A percentile compares a stretch with the other conserved stretches of the same genome.
These are phyloP conservation scores for Tetradesmus obliquus DNA, from an alignment of 139 green algal species.

Conservation along the genomic window DNA sequence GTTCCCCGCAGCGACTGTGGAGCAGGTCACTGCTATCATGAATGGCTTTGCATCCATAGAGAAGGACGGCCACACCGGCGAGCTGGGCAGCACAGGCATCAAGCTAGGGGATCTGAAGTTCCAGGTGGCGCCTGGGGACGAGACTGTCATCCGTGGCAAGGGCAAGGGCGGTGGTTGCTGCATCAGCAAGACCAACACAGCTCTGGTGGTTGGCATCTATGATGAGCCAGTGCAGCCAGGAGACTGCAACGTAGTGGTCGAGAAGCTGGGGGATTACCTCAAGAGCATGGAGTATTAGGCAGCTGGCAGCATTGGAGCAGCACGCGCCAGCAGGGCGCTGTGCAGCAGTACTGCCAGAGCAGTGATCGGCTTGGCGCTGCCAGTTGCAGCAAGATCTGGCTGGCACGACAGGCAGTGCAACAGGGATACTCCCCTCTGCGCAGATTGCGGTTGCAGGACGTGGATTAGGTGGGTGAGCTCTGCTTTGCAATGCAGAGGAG, in stretches of 20 bases:
- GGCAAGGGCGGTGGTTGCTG: constrained; percentile 70
- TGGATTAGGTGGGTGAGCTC: background rate
- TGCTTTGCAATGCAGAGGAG: background rate
- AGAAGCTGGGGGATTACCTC: constrained; percentile 83
- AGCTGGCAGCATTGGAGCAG: background rate
- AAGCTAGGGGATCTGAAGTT: constrained; percentile 69
- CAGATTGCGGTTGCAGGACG: background rate
- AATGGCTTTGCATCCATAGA: constrained; percentile 58
- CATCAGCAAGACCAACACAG: constrained; percentile 80
- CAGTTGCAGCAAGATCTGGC: background rate
- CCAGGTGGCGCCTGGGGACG: constrained; percentile 51
- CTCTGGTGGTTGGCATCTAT: constrained; percentile 83
- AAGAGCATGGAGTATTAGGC: constrained; percentile 71
- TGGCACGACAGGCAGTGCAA: background rate
- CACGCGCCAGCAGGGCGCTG: background rate
- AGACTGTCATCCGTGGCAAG: constrained; percentile 78
- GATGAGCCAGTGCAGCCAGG: constrained; percentile 68
- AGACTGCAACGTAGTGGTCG: constrained; percentile 77
- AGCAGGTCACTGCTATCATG: constrained; percentile 58
- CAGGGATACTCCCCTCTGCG: background rate
- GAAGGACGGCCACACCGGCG: constrained; percentile 48
- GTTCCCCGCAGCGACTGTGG: constrained; percentile 70
- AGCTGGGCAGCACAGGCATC: constrained; percentile 66
- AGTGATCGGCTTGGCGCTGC: background rate
- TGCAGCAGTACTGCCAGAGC: background rate